Base-by-base conservation (phyloP, 768 basidiomycete species). In the Tylopilus sp. region DNA sequence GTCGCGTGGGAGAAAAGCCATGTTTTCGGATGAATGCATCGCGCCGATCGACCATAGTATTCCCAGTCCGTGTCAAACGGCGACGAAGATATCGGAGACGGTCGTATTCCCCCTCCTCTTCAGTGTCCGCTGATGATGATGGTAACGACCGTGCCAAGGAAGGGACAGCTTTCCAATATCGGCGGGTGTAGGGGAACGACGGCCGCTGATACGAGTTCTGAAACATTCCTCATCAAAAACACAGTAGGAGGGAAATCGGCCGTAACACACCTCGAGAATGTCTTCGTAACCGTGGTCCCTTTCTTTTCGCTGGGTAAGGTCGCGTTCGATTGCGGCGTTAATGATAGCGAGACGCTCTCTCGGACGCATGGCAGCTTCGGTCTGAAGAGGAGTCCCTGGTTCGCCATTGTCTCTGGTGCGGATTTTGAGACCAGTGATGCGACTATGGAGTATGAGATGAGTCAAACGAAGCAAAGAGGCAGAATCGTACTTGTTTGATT, bases 251-350 rank as follows among this genome's bases (percentile, higher is more conserved):
- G 6, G n/a, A n/a, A 28, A 28, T 12, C 17, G 10, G 22, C 49
- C 45, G 4, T 18, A 17, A 2, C 69, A 79, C 64, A 91, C 88
- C 69, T 97, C 94, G 56, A 91, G 77, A 47, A 77, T 74, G 63
- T 98, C 94, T 58, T 95, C 94, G 86, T 91, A 95, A 44, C 82
- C 79, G 44, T 84, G 79, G 60, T 94, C 88, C 43, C 76, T 68
- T 44, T 93, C 88, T 64, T 85, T 86, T 66, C 85, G 83, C 44
- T 73, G 73, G 67, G 73, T 63, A 86, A 68, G 40, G 74, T 74
- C 62, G 86, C 88, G 65, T 87, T 79, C 63, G 79, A 77, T 41
- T 75, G 76, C 50, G 73, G 77, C 55, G 21, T 53, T 62, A 45
- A 92, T 85, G 11, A 75, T 69, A 2, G 74, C 73, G 43, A 78